Evolutionary conservation across 2,329 filamentous ascomycete species (phyloP).

Genomic region (Alternaria novae-zelandiae): DNA sequence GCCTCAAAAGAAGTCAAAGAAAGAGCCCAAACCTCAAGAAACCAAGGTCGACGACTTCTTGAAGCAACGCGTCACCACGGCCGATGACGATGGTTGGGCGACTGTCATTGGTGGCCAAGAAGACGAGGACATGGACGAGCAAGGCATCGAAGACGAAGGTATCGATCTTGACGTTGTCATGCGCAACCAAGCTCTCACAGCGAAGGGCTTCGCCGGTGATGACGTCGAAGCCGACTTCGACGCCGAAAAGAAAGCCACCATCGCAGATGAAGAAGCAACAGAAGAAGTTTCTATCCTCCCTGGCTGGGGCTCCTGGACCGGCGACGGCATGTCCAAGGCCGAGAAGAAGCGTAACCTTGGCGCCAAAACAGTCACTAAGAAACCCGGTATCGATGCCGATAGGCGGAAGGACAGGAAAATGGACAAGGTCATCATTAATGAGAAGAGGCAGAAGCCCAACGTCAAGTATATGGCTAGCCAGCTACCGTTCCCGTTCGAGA

Average conservation of each 20-base stretch:
- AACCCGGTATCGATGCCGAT: conserved; percentile 75
- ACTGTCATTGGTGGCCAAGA: conserved; percentile 50
- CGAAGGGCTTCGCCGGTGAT: conserved; percentile 83
- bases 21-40: conserved; percentile 6
- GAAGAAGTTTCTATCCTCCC: conserved; percentile 83
- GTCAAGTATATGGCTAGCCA: conserved; percentile 83
- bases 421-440: conserved; percentile 86
- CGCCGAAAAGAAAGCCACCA: conserved; percentile 75
- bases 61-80: conserved; percentile 39
- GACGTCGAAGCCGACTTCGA: conserved; percentile 83
- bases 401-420: conserved; percentile 83
- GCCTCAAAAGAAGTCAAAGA: conserved; percentile 27
- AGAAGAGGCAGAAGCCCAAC: conserved; percentile 91
- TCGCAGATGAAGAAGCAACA: conserved; percentile 81
- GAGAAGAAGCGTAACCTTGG: conserved; percentile 61
- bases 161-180: conserved; percentile 50
- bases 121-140: conserved; percentile 28
- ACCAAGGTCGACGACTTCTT: conserved; percentile 36
- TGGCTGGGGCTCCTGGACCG: conserved; percentile 93
- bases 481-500: conserved; percentile 91
- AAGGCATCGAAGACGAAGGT: conserved; percentile 48
- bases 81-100: conserved; percentile 54
- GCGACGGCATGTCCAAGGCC: conserved; percentile 77
- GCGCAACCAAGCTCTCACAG: conserved; percentile 71
- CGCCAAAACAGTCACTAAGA: conserved; percentile 66